These are phyloP conservation scores for Saccharum spontaneum DNA, from an alignment of 176 grass and related monocot species.

Conservation along the genomic window DNA sequence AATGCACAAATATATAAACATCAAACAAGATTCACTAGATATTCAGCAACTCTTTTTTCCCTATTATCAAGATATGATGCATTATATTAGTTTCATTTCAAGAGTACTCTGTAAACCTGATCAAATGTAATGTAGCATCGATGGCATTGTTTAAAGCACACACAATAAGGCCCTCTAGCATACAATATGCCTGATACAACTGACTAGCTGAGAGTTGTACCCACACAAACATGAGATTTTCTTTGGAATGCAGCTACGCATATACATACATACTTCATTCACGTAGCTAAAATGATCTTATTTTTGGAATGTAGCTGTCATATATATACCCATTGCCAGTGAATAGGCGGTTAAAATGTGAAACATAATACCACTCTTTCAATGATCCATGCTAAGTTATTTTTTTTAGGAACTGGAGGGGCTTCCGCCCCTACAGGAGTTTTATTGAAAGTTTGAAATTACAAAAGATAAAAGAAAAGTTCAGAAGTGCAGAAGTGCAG, in stretches of 20 bases:
- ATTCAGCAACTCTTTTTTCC: too few relatives aligned
- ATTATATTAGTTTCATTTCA: background rate
- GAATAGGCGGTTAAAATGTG: conserved; percentile 10
- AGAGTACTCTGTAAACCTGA: background rate
- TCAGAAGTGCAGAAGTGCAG: too few relatives aligned
- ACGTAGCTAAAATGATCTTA: too few relatives aligned
- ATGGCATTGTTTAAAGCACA: background rate
- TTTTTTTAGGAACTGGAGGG: too few relatives aligned
- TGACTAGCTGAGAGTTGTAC: background rate
- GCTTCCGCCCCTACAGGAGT: too few relatives aligned
- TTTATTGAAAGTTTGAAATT: too few relatives aligned
- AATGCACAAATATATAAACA: background rate
- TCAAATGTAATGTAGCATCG: background rate
- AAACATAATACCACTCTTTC: background rate
- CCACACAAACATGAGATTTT: background rate
- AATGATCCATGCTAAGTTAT: background rate
- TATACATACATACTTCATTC: too few relatives aligned
- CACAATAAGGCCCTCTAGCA: background rate
- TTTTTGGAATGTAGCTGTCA: background rate
- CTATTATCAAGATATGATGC: background rate
- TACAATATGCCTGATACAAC: too few relatives aligned
- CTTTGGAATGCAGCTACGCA: background rate
- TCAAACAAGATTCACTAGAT: background rate
- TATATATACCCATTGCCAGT: background rate
- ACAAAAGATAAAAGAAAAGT: too few relatives aligned